phyloP scores from a whole-genome alignment of 345 rosid genomes.

The Pugionium cornutum region DNA sequence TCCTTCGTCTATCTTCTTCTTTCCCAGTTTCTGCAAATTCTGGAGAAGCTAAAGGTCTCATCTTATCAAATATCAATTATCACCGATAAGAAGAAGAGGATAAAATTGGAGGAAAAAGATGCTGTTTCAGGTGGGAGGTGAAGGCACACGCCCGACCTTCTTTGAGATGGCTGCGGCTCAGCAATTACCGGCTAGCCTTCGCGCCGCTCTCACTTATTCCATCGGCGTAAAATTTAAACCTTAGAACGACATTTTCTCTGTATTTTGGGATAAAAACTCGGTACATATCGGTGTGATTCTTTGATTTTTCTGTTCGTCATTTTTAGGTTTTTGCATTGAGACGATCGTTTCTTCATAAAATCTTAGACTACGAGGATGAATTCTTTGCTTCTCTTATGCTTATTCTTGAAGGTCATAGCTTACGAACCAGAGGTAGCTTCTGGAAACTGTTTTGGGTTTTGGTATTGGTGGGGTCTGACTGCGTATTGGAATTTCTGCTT shows the following conservation, averaged over 20 bases:
- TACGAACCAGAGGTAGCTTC: conserved; percentile 78
- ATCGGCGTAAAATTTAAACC: conserved; percentile 56
- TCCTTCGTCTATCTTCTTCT: conserved; percentile 14
- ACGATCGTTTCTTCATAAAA: conserved; percentile 83
- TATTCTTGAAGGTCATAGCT: conserved; percentile 90
- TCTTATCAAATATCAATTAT: conserved; percentile 6
- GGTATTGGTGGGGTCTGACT: background rate
- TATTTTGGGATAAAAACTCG: background rate
- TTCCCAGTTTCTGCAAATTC: conserved; percentile 37
- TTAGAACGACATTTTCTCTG: too few relatives aligned
- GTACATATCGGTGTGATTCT: background rate
- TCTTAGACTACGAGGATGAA: conserved; percentile 93
- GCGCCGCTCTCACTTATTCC: conserved; percentile 93
- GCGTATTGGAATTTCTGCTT: conserved; percentile 1
- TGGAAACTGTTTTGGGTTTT: background rate
- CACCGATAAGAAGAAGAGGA: conserved; percentile 5
- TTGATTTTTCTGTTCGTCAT: background rate
- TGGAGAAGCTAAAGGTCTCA: conserved; percentile 19
- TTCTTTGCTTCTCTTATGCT: conserved; percentile 87
- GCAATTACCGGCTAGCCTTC: conserved; percentile 96
- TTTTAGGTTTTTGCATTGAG: conserved; percentile 88
- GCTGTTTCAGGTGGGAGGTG: conserved; percentile 99
- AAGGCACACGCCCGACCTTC: conserved; percentile 97
- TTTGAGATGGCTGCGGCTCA: conserved; percentile 99
- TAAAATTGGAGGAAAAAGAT: conserved; percentile 41